A percentile compares a stretch with the other conserved stretches of the same genome.
Evolutionary conservation across 1,284 basidiomycete species (phyloP).

Genomic region (Ustilago loliicola): DNA sequence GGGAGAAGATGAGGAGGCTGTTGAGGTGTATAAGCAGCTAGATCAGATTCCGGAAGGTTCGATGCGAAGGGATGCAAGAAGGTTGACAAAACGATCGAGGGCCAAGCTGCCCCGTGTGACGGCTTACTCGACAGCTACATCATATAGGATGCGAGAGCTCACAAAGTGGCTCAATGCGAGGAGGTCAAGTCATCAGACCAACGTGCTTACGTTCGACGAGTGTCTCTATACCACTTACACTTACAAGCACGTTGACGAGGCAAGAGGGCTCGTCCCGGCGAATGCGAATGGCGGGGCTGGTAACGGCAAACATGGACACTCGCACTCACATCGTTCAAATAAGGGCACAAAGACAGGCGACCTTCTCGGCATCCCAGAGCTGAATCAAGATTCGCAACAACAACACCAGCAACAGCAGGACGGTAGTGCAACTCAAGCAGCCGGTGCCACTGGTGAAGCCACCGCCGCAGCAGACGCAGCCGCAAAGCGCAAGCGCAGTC

Average conservation of each 20-base stretch:
- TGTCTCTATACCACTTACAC: conserved; percentile 70
- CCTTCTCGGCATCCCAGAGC: conserved; percentile 66
- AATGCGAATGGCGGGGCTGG: conserved; percentile 13
- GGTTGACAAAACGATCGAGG: conserved; percentile 91
- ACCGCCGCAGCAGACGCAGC: conserved; percentile 16
- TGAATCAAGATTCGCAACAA: conserved; percentile 22
- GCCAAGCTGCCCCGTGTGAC: conserved; percentile 93
- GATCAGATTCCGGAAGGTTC: conserved; percentile 87
- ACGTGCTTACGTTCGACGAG: conserved; percentile 68
- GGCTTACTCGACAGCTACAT: conserved; percentile 94
- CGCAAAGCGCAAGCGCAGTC: conserved; percentile 40
- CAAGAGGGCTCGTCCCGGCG: conserved; percentile 42
- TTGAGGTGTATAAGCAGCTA: conserved; percentile 59
- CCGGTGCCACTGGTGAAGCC: neutral
- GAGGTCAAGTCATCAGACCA: conserved; percentile 82
- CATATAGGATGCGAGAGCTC: conserved; percentile 87
- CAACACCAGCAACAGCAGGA: conserved; percentile 34
- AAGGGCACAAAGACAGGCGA: conserved; percentile 57
- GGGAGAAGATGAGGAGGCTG: conserved; percentile 59
- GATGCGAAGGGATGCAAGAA: conserved; percentile 88
- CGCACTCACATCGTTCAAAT: conserved; percentile 1
- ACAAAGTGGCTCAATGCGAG: conserved; percentile 89
- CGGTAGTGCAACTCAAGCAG: conserved; percentile 10
- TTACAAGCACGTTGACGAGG: conserved; percentile 66
- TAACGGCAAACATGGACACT: conserved; percentile 13